Base-by-base conservation (phyloP, 306 rosid species). In the Vachellia pachyceras region DNA sequence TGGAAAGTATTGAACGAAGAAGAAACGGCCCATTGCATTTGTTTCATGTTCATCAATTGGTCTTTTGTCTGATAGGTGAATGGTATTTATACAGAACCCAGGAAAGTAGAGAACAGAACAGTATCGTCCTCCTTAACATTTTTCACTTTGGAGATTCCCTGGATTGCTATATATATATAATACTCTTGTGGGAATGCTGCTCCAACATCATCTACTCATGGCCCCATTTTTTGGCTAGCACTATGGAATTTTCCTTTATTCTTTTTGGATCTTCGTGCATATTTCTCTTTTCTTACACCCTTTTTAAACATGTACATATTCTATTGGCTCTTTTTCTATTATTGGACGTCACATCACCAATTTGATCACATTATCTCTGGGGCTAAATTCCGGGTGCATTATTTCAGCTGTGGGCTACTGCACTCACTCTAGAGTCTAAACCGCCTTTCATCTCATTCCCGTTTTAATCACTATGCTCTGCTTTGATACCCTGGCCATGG, bases 31-130 rank as follows among this genome's bases (percentile, higher is more conserved):
- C 99, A 95, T 76, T 95, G 99, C 73, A 88, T 95, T 75, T 93
- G 98, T 82, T 95, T 95, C 83, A 90, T 90, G 97, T 95, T 95
- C 83, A 85, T 95, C 87, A 95, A 95, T 84, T 95, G 99, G 99
- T 93, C 99, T n/a, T 95, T 95, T 83, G 97, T 90, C 80, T 93
- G 82, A 90, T 82, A 79, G 73, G 69, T 70, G 73, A 37, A 46
- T 9, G 36, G 20, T 20, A 14, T 35, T 81, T 85, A 20, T 22
- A 84, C 84, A 84, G 85, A 73, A 77, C 82, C 82, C 76, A 77
- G 85, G 81, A 37, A 42, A 80, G 20, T 82, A 77, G 73, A 72
- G 85, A 79, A 39, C 61, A 85, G 79, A 79, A 52, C 68, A 85
- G 79, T 79, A 77, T 44, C 64, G 1, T 33, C 41, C 49, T 18